phyloP scores from a whole-genome alignment of 2,329 filamentous ascomycete genomes.

The Hymenoscyphus occultus region DNA sequence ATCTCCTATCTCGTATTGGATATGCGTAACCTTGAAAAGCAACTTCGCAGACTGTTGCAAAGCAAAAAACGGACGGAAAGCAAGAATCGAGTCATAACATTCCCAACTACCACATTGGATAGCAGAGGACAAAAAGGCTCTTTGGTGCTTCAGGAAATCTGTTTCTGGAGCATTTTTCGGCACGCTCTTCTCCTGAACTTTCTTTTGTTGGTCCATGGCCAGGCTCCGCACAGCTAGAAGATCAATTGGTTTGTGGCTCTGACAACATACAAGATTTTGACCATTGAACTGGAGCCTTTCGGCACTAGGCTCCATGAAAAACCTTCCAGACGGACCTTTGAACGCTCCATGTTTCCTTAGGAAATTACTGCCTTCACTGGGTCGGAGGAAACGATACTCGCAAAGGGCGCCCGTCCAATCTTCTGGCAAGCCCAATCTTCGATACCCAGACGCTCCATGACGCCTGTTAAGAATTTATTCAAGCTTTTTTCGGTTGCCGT shows the following conservation, averaged over 20 bases:
- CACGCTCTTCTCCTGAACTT: not conserved
- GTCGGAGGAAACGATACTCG: constrained; percentile 43
- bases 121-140: not conserved
- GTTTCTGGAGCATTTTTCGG: not conserved
- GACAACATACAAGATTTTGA: not conserved
- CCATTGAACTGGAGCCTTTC: not conserved
- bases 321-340: not conserved
- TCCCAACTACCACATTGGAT: not conserved
- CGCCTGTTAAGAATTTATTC: constrained; percentile 38
- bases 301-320: not conserved
- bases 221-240: not conserved
- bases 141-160: not conserved
- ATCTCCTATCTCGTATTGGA: not conserved
- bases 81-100: not conserved
- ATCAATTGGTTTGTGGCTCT: not conserved
- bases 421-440: constrained; percentile 44
- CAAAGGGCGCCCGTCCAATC: constrained; percentile 39
- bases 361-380: not conserved
- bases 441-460: constrained; percentile 40
- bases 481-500: constrained; percentile 42
- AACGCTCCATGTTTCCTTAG: not conserved
- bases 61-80: not conserved
- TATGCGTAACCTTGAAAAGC: constrained; percentile 5
- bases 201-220: not conserved
- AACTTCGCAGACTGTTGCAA: not conserved